A percentile compares a stretch with the other conserved stretches of the same genome.
Conservation (phyloP, 768 basidiomycete genomes). For the Suillus subaureus region DNA sequence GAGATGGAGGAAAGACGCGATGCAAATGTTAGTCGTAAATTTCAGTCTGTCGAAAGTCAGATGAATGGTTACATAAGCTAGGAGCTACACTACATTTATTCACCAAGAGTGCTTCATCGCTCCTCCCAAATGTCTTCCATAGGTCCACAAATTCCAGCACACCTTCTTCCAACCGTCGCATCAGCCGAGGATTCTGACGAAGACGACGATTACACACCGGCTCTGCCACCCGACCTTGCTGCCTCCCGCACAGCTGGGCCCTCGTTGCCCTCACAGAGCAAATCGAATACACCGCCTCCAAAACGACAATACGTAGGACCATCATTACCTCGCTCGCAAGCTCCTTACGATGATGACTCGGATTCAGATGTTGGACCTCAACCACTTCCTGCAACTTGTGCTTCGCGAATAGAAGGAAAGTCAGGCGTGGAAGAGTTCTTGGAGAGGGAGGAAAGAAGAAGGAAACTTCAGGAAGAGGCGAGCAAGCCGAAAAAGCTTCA, state of each 20-base stretch:
- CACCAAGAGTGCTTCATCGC: not conserved
- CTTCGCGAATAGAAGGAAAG: slow-evolving; percentile 37
- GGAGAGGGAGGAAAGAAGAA: slow-evolving; percentile 79
- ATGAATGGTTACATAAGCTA: not conserved
- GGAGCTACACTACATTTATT: not conserved
- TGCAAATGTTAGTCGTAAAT: not conserved
- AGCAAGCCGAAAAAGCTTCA: slow-evolving; percentile 74
- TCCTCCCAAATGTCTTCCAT: slow-evolving; percentile 47
- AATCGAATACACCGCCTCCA: slow-evolving; percentile 21
- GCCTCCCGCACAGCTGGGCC: slow-evolving; percentile 43
- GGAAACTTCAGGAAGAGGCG: slow-evolving; percentile 77
- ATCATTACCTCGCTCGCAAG: slow-evolving; percentile 45
- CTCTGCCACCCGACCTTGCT: slow-evolving; percentile 71
- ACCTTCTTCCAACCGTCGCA: slow-evolving; percentile 34
- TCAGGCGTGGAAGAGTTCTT: slow-evolving; percentile 83
- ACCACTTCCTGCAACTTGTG: slow-evolving; percentile 57
- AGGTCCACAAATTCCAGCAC: slow-evolving; percentile 59
- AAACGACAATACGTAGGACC: slow-evolving; percentile 53
- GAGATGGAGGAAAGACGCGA: too few species aligned
- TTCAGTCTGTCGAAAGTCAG: too few species aligned
- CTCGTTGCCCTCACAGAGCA: slow-evolving; percentile 24
- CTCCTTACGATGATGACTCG: slow-evolving; percentile 48
- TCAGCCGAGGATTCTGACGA: slow-evolving; percentile 36
- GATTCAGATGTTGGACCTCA: slow-evolving; percentile 87
- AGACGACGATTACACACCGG: slow-evolving; percentile 71